Evolutionary conservation across 257 asterid genomes (phyloP).

Genomic region (Mentha longifolia): DNA sequence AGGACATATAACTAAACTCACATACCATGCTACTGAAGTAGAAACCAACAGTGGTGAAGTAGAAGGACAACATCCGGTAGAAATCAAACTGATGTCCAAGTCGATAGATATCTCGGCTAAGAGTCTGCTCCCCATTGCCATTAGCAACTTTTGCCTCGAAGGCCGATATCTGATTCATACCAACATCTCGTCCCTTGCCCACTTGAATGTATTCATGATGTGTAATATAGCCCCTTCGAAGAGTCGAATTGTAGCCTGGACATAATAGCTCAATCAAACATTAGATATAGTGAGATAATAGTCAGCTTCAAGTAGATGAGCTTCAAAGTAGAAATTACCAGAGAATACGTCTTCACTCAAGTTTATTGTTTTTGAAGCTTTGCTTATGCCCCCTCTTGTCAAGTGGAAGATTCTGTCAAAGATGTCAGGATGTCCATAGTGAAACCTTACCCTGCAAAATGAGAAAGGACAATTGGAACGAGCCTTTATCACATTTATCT

Average conservation of each 20-base stretch:
- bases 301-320: constrained; percentile 15
- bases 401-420: constrained; percentile 91
- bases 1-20: constrained; percentile 25
- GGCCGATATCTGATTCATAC: constrained; percentile 95
- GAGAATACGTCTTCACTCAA: constrained; percentile 98
- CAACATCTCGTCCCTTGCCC: constrained; percentile 99
- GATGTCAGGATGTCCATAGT: constrained; percentile 98
- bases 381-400: constrained; percentile 98
- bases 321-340: constrained; percentile 49
- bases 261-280: constrained; percentile 35
- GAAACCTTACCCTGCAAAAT: constrained; percentile 91
- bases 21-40: constrained; percentile 98
- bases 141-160: constrained; percentile 98
- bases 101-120: constrained; percentile 92
- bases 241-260: constrained; percentile 94
- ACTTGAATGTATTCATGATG: constrained; percentile 99
- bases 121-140: constrained; percentile 98
- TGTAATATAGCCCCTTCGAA: constrained; percentile 85
- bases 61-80: constrained; percentile 94
- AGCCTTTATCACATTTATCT: not conserved
- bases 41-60: constrained; percentile 97
- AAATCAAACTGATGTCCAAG: constrained; percentile 98
- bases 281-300: constrained; percentile 20
- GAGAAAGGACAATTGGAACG: constrained; percentile 11
- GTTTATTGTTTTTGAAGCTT: constrained; percentile 93